phyloP scores from a whole-genome alignment of 2,329 filamentous ascomycete species.

The Cordyceps tenuipes region DNA sequence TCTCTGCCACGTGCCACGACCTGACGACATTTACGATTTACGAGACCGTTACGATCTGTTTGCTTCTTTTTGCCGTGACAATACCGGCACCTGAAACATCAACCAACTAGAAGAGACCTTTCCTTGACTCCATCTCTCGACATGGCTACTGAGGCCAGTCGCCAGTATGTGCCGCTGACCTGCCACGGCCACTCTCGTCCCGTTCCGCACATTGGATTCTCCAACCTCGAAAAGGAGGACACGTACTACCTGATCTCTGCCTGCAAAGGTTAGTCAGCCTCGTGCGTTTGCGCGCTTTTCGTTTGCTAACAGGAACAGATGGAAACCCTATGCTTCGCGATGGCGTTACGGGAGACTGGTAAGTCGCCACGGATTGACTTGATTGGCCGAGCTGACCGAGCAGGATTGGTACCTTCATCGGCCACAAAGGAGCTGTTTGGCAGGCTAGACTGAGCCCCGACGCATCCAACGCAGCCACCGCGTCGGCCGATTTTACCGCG shows the following conservation, averaged over 20 bases:
- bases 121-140: background rate
- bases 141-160: constrained; percentile 30
- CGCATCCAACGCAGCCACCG: constrained; percentile 80
- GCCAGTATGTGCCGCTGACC: constrained; percentile 75
- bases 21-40: constrained; percentile 8
- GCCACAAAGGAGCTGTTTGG: constrained; percentile 97
- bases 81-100: background rate
- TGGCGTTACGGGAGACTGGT: constrained; percentile 92
- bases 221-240: constrained; percentile 70
- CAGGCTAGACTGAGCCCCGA: constrained; percentile 86
- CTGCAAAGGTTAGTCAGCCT: constrained; percentile 60
- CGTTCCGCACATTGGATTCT: constrained; percentile 87
- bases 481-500: constrained; percentile 93
- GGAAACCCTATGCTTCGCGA: constrained; percentile 98
- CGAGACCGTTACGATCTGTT: constrained; percentile 6
- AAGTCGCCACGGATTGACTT: constrained; percentile 20
- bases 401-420: constrained; percentile 96
- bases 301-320: constrained; percentile 46
- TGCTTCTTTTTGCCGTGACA: background rate
- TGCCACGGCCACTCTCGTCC: constrained; percentile 92
- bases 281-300: background rate
- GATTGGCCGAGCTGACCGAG: constrained; percentile 42
- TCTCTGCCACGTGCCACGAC: background rate
- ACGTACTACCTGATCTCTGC: constrained; percentile 89
- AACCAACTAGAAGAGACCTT: background rate